Evolutionary conservation across 2,329 filamentous ascomycete genomes (phyloP).

Genomic region (Plenodomus biglobosus): DNA sequence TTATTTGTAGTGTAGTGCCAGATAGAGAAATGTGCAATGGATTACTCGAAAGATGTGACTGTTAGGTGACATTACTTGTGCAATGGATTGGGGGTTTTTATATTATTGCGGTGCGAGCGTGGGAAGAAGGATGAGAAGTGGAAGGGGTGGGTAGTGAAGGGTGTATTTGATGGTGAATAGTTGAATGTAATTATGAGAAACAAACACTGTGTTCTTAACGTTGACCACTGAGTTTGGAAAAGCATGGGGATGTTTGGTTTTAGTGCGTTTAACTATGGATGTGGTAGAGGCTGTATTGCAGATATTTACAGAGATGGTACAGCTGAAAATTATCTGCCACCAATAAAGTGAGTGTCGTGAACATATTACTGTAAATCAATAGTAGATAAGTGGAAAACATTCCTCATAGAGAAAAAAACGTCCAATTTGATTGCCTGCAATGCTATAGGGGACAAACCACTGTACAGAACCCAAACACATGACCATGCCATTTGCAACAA

Average conservation of each 20-base stretch:
- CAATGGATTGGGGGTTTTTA: slow-evolving; percentile 6
- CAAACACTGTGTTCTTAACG: slow-evolving; percentile 5
- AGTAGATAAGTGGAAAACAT: too few species aligned
- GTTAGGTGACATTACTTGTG: slow-evolving; percentile 1
- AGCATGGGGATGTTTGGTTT: slow-evolving; percentile 13
- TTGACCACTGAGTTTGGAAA: slow-evolving; percentile 8
- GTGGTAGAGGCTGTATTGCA: slow-evolving; percentile 15
- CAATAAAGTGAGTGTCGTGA: slow-evolving; percentile 11
- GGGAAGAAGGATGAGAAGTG: too few species aligned
- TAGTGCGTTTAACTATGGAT: slow-evolving; percentile 10
- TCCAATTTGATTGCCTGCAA: too few species aligned
- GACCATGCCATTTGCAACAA: background rate
- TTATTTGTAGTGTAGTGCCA: too few species aligned
- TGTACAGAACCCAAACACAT: background rate
- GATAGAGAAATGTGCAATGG: too few species aligned
- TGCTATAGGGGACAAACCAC: too few species aligned
- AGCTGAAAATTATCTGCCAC: slow-evolving; percentile 9
- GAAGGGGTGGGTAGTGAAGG: slow-evolving; percentile 36
- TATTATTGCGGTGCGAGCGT: too few species aligned
- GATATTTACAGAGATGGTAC: slow-evolving; percentile 15
- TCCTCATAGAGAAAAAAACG: too few species aligned
- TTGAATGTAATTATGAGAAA: slow-evolving; percentile 8
- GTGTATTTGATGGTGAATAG: slow-evolving; percentile 3
- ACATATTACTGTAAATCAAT: slow-evolving; percentile 2
- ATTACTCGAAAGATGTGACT: too few species aligned